Base-by-base conservation (phyloP, 2,329 filamentous ascomycete species). In the Neopestalotiopsis sp. region DNA sequence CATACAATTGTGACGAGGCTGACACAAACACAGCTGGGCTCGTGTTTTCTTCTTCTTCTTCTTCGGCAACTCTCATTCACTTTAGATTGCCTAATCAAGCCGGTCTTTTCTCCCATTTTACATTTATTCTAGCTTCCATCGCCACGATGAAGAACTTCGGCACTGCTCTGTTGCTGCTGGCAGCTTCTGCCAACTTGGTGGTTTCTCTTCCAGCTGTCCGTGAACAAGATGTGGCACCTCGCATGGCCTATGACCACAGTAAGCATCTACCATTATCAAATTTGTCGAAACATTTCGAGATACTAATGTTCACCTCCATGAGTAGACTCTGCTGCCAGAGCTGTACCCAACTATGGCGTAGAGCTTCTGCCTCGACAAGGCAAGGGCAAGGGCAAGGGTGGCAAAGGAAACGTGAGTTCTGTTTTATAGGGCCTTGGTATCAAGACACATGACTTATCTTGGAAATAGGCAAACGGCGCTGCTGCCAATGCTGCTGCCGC, bases 121-220 rank as follows among this genome's bases (percentile, higher is more conserved):
- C 28, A 30, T 6, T 14, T 45, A n/a, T 67, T 49, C 20, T 20
- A 40, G 28, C 28, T 49, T 49, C 56, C 12, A 52, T 40, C 66
- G 62, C 32, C 62, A 68, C 58, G 12, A 70, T 70, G 69, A 70
- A 70, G 69, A 68, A 63, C 45, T 61, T 70, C 38, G 68, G 68
- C 30, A 63, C 69, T 30, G 56, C 58, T 13, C 42, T 70, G 62
- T 56, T 70, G 66, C 63, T 70, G 62, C 66, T 70, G 66, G 69
- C 69, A 68, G 66, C 66, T 32, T 70, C 69, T 64, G 66, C 66
- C 63, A 65, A 52, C 57, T 45, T 66, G 3, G 69, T 70, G 42
- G 49, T 64, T 40, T 68, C 69, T 24, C 59, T 68, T 20, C 69
- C 69, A 17, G 58, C 69, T 32, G 38, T 68, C 14, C 40, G 56